Conservation (phyloP, 129 eudicot genomes). For the Helianthus tuberosus region DNA sequence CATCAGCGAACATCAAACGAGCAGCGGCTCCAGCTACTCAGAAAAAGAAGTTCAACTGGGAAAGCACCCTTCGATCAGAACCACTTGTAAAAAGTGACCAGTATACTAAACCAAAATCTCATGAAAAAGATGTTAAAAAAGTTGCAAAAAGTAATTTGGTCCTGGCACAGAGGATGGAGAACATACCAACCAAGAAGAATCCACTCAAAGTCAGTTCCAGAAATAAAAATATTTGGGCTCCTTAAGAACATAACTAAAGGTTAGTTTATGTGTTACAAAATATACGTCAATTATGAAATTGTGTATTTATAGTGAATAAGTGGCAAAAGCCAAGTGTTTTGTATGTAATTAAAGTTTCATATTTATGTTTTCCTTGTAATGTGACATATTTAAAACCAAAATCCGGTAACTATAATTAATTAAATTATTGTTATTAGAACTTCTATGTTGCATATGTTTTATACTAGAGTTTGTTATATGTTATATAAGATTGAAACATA, state of each 20-base stretch:
- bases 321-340: not conserved
- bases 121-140: not conserved
- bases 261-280: not conserved
- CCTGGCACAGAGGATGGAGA: conserved; percentile 21
- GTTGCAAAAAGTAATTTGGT: not conserved
- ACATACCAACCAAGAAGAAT: not conserved
- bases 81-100: conserved; percentile 10
- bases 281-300: conserved; percentile 1
- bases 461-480: too few relatives aligned
- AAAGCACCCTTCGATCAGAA: conserved; percentile 60
- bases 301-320: not conserved
- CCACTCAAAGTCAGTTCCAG: conserved; percentile 7
- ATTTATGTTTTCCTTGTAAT: not conserved
- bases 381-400: not conserved
- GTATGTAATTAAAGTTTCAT: not conserved
- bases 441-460: not conserved
- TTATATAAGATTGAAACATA: too few relatives aligned
- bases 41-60: conserved; percentile 57
- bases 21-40: not conserved
- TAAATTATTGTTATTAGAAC: not conserved
- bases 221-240: conserved; percentile 4
- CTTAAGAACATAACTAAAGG: not conserved
- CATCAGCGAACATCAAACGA: conserved; percentile 4
- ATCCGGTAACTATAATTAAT: not conserved
- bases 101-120: not conserved